Conservation (phyloP, 2,329 filamentous ascomycete genomes). For the Claviceps purpurea region DNA sequence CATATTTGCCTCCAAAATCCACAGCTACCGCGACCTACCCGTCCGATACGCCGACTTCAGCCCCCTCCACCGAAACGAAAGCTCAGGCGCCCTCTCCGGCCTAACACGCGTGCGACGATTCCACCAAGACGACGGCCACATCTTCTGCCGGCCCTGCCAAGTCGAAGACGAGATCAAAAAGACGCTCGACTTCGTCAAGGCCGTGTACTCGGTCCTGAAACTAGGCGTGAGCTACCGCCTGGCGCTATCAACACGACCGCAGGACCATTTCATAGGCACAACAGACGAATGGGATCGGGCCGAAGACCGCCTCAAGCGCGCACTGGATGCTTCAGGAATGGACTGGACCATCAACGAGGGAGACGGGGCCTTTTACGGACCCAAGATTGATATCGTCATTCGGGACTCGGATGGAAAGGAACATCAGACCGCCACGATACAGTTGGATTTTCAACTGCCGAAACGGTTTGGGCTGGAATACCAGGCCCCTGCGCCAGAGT, state of each 20-base stretch:
- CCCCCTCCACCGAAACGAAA: constrained; percentile 74
- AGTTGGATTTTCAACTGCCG: constrained; percentile 81
- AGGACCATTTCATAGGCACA: constrained; percentile 64
- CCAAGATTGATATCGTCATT: constrained; percentile 80
- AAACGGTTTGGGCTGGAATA: constrained; percentile 71
- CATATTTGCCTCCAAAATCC: constrained; percentile 60
- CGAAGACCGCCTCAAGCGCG: constrained; percentile 25
- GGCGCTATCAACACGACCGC: constrained; percentile 65
- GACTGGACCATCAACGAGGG: constrained; percentile 65
- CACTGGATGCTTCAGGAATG: constrained; percentile 52
- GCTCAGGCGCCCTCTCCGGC: constrained; percentile 68
- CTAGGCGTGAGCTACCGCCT: constrained; percentile 58
- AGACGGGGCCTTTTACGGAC: constrained; percentile 82
- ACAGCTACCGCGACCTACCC: constrained; percentile 69
- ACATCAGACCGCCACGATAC: constrained; percentile 79
- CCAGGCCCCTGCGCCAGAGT: constrained; percentile 50
- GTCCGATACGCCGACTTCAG: constrained; percentile 81
- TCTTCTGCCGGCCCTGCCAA: constrained; percentile 71
- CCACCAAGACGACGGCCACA: constrained; percentile 84
- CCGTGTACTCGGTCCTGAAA: constrained; percentile 56
- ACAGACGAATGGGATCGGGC: constrained; percentile 46
- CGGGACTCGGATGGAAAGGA: constrained; percentile 71
- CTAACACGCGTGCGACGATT: constrained; percentile 76
- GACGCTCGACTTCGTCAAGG: constrained; percentile 61
- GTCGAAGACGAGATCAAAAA: constrained; percentile 61